Conservation (phyloP, 1,284 basidiomycete genomes). For the Leccinum pachyderme region DNA sequence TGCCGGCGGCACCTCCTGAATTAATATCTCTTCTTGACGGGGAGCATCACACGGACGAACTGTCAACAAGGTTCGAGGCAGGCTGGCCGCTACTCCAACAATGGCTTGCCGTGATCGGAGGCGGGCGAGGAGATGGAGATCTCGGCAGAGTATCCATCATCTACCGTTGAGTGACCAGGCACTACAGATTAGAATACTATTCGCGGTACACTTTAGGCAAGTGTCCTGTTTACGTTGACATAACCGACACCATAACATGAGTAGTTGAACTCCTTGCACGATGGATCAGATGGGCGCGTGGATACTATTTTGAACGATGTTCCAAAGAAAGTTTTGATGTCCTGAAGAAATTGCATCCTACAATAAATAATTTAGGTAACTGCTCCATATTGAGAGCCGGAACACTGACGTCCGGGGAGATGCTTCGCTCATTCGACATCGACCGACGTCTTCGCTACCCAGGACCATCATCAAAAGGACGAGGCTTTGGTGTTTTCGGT, state of each 20-base stretch:
- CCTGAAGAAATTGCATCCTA: conserved; percentile 89
- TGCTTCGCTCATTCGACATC: conserved; percentile 82
- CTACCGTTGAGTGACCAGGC: conserved; percentile 33
- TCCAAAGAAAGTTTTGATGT: conserved; percentile 82
- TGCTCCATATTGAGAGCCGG: background rate
- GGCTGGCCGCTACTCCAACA: conserved; percentile 82
- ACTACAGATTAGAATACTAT: background rate
- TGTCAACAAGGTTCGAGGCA: conserved; percentile 79
- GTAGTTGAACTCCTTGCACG: conserved; percentile 59
- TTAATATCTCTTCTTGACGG: conserved; percentile 74
- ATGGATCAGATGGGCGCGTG: conserved; percentile 47
- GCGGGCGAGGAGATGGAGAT: conserved; percentile 48
- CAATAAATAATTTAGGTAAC: conserved; percentile 13
- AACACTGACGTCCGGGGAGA: conserved; percentile 75
- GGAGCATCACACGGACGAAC: conserved; percentile 88
- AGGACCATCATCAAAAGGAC: conserved; percentile 90
- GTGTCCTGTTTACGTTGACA: conserved; percentile 70
- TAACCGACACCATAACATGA: conserved; percentile 82
- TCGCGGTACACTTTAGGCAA: conserved; percentile 44
- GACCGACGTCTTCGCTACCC: conserved; percentile 94
- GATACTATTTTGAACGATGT: conserved; percentile 58
- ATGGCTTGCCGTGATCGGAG: conserved; percentile 68
- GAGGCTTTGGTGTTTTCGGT: conserved; percentile 87
- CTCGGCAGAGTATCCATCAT: conserved; percentile 52
- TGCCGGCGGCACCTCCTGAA: conserved; percentile 45